Base-by-base conservation (phyloP, 805 yeast genomes). In the Pichia sporocuriosa region DNA sequence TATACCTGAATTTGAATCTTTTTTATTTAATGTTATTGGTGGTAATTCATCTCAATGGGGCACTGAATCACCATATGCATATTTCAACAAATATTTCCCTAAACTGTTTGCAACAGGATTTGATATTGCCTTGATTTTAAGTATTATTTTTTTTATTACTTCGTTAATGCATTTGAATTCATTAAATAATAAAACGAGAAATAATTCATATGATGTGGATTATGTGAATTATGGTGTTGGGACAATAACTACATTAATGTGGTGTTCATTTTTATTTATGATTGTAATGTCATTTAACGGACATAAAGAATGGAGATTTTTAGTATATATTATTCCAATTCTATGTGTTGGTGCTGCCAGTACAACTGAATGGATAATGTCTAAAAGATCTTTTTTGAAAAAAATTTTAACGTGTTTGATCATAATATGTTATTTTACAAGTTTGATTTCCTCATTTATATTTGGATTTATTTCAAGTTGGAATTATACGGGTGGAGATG, bases 231-330 rank as follows among this genome's bases (percentile, higher is more conserved):
- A 58, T 21, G 55, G 57, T 13, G 53, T 56, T 19, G 52, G 55
- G 15, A 45, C 61, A 1, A 52, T 76, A 28, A 69, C 73, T 31
- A 61, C 79, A 6, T 54, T 80, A 22, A 67, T 74, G 2, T 45
- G 73, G 15, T 66, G 86, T 1, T 64, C 83, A 0, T 32, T 79
- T 1, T 38, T 74, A 13, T 89, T 67, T 55, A 69, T 88, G n/a
- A 46, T 66, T 2, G 53, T 77, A 5, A 71, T 88, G 72, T 87
- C 96, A 0, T 58, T 81, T 39, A 93, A 84, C 59, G 88, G 93
- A 3, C 97, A 90, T 54, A 90, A 90, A 58, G 97, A 90, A 66
- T 86, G 95, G 95, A 73, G 97, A 52, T 90, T 90, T 55, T 77
- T 90, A 31, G 67, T 82, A 15, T 90, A 89, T 59, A 66, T 79